A percentile compares a stretch with the other conserved stretches of the same genome.
phyloP scores from a whole-genome alignment of 495 filamentous ascomycete genomes.

The Penicillium fimorum region DNA sequence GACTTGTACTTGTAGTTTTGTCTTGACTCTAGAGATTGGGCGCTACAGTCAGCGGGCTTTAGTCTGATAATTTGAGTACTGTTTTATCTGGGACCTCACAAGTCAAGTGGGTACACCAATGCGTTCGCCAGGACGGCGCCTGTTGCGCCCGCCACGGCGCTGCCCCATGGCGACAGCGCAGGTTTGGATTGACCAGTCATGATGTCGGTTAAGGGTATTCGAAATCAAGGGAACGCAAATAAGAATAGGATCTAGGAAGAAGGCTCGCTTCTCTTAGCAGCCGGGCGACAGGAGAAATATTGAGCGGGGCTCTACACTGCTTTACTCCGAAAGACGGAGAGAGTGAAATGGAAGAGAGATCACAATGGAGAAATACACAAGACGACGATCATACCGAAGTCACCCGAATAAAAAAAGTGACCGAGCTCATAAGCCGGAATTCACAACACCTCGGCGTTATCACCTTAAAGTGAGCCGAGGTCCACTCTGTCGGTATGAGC shows the following conservation, averaged over 20 bases:
- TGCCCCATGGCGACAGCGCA: conserved; percentile 87
- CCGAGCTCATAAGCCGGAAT: conserved; percentile 6
- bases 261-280: conserved; percentile 9
- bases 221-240: conserved; percentile 8
- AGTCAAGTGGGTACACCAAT: conserved; percentile 92
- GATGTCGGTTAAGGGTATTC: conserved; percentile 5
- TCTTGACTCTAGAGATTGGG: conserved; percentile 72
- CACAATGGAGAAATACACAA: not conserved
- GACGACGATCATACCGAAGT: conserved; percentile 7
- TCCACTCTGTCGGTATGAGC: conserved; percentile 24
- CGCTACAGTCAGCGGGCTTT: conserved; percentile 10
- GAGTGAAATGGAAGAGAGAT: not conserved
- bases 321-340: conserved; percentile 4
- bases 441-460: conserved; percentile 37
- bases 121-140: conserved; percentile 95
- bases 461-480: conserved; percentile 40
- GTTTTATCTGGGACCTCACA: conserved; percentile 51
- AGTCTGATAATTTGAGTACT: not conserved
- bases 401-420: conserved; percentile 6
- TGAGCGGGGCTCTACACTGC: conserved; percentile 19
- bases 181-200: conserved; percentile 86
- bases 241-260: conserved; percentile 11
- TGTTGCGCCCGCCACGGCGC: conserved; percentile 86
- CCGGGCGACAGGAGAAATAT: conserved; percentile 24
- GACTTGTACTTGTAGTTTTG: conserved; percentile 93